Evolutionary conservation across 176 grass and related monocot species (phyloP).

Genomic region (Carex littledalei): DNA sequence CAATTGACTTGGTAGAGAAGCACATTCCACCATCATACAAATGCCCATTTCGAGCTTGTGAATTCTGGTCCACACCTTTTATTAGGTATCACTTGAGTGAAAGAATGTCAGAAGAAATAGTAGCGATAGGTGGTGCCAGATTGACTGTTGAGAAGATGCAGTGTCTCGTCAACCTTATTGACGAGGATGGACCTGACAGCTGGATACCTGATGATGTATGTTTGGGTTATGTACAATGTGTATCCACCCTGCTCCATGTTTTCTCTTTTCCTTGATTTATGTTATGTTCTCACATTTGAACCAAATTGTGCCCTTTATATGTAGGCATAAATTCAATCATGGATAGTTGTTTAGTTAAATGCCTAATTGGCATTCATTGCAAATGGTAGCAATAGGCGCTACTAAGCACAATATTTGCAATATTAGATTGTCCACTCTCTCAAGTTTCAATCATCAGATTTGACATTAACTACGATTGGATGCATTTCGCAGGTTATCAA

Average conservation of each 20-base stretch:
- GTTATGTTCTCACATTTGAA: neutral
- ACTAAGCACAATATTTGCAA: too few relatives aligned
- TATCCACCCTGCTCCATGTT: too few relatives aligned
- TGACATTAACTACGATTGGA: neutral
- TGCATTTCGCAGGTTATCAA: neutral
- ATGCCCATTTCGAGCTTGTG: neutral
- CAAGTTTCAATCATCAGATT: neutral
- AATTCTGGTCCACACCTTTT: neutral
- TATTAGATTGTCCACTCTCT: neutral
- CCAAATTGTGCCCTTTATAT: too few relatives aligned
- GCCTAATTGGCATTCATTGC: neutral
- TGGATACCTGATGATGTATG: slow-evolving; percentile 5
- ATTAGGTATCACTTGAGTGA: fast-evolving
- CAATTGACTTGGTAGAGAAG: neutral
- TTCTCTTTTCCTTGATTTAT: too few relatives aligned
- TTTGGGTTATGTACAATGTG: neutral
- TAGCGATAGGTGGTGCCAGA: neutral
- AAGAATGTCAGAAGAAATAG: neutral
- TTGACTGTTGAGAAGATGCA: neutral
- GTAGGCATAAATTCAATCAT: too few relatives aligned
- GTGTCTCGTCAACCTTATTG: neutral
- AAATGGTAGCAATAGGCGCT: neutral
- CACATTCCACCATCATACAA: too few relatives aligned
- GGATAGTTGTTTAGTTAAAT: neutral
- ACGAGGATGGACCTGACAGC: neutral